These are phyloP conservation scores for Bryum argenteum DNA, from an alignment of 225 moss, liverwort and hornwort species.

Conservation along the genomic window DNA sequence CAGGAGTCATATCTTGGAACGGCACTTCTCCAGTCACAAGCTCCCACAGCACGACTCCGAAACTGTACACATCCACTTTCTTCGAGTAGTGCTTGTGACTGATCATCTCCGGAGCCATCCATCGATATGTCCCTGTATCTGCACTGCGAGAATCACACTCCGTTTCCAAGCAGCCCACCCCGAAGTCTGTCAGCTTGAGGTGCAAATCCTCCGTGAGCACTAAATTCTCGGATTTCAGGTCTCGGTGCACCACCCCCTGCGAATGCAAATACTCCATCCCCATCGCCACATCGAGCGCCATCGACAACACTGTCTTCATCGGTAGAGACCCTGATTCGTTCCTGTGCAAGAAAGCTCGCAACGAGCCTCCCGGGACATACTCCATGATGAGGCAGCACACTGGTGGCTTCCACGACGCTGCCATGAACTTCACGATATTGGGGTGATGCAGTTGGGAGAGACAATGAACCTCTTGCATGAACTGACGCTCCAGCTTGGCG, in stretches of 20 bases:
- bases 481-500: constrained; percentile 68
- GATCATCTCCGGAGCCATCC: constrained; percentile 99
- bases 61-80: constrained; percentile 92
- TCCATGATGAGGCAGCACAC: constrained; percentile 76
- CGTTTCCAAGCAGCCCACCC: constrained; percentile 73
- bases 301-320: constrained; percentile 44
- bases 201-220: constrained; percentile 56
- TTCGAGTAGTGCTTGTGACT: constrained; percentile 65
- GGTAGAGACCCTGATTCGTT: constrained; percentile 47
- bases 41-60: constrained; percentile 88
- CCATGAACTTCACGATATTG: constrained; percentile 85
- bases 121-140: constrained; percentile 82
- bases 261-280: constrained; percentile 95
- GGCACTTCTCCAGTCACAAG: constrained; percentile 67
- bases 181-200: constrained; percentile 82
- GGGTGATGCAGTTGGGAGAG: constrained; percentile 71
- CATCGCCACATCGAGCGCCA: constrained; percentile 71
- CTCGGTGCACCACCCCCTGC: constrained; percentile 79
- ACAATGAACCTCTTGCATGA: constrained; percentile 78
- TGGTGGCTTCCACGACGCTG: constrained; percentile 67
- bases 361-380: constrained; percentile 72
- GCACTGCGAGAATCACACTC: constrained; percentile 64
- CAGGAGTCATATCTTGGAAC: constrained; percentile 77
- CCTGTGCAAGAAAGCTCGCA: constrained; percentile 70
- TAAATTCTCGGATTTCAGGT: constrained; percentile 81